Conservation (phyloP, 495 filamentous ascomycete genomes). For the Talaromyces trachyspermus region DNA sequence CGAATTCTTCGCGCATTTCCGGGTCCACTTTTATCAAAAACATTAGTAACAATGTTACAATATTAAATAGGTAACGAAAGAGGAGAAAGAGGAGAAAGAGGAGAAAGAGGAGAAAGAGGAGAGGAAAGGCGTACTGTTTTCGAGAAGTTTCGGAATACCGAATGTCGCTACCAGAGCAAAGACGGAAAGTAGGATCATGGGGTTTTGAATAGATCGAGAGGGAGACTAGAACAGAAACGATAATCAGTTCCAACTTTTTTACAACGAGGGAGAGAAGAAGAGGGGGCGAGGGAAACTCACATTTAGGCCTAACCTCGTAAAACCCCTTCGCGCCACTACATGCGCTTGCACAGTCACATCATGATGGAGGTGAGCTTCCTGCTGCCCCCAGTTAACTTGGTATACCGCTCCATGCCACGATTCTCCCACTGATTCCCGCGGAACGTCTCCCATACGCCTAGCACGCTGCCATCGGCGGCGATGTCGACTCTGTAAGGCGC, state of each 20-base stretch:
- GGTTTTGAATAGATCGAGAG: constrained; percentile 76
- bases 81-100: not conserved
- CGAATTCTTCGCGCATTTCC: constrained; percentile 85
- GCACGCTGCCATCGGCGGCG: constrained; percentile 30
- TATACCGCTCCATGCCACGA: constrained; percentile 55
- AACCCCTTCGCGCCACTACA: constrained; percentile 56
- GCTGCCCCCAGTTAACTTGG: constrained; percentile 11
- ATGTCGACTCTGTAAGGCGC: constrained; percentile 72
- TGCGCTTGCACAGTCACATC: constrained; percentile 51
- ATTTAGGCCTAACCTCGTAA: constrained; percentile 65
- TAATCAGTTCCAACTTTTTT: too few relatives aligned
- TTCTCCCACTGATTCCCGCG: constrained; percentile 84
- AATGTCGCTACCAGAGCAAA: constrained; percentile 74
- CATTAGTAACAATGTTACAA: constrained; percentile 4
- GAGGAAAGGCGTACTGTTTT: constrained; percentile 68
- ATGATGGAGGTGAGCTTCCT: constrained; percentile 2
- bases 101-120: not conserved
- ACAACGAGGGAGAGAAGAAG: too few relatives aligned
- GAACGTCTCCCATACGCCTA: constrained; percentile 75
- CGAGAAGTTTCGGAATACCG: constrained; percentile 87
- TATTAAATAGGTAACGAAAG: too few relatives aligned
- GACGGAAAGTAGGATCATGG: constrained; percentile 87
- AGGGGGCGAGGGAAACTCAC: constrained; percentile 44
- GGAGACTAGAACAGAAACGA: too few relatives aligned
- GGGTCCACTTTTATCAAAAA: constrained; percentile 80